Evolutionary conservation across 192 early-diverging fungal species (phyloP).

Genomic region (Entomortierella parvispora): DNA sequence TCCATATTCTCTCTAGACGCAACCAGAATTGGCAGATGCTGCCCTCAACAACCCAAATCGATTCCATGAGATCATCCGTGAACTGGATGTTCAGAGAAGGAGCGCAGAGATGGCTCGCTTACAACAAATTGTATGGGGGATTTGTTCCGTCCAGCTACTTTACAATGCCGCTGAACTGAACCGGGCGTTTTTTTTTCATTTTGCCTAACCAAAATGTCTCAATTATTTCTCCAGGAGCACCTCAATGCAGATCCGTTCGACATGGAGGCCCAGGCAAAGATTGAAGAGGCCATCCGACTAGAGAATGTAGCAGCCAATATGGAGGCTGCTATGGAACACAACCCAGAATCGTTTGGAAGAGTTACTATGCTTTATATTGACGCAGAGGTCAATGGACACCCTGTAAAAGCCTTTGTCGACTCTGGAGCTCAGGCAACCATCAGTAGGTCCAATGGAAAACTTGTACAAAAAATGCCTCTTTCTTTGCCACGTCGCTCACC

Average conservation of each 20-base stretch:
- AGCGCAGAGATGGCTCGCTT: constrained; percentile 64
- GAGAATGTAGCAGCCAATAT: constrained; percentile 86
- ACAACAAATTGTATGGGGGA: constrained; percentile 60
- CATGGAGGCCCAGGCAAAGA: constrained; percentile 88
- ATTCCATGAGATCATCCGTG: constrained; percentile 69
- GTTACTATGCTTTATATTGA: constrained; percentile 94
- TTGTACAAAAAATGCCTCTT: background rate
- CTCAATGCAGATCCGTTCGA: constrained; percentile 88
- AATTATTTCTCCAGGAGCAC: constrained; percentile 57
- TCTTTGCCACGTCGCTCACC: no score
- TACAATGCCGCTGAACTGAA: background rate
- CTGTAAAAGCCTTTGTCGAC: constrained; percentile 94
- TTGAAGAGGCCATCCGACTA: constrained; percentile 90
- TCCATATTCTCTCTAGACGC: no score
- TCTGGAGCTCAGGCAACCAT: constrained; percentile 97
- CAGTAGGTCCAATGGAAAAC: constrained; percentile 57
- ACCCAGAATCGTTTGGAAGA: constrained; percentile 93
- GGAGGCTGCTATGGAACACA: constrained; percentile 90
- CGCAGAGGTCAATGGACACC: constrained; percentile 88
- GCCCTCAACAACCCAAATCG: constrained; percentile 71
- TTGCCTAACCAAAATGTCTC: background rate
- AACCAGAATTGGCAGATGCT: constrained; percentile 73
- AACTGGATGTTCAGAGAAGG: constrained; percentile 65
- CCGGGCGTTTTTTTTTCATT: background rate
- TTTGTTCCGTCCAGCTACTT: no score